phyloP scores from a whole-genome alignment of 2,329 filamentous ascomycete genomes.

The Paracamarosporium sp. region DNA sequence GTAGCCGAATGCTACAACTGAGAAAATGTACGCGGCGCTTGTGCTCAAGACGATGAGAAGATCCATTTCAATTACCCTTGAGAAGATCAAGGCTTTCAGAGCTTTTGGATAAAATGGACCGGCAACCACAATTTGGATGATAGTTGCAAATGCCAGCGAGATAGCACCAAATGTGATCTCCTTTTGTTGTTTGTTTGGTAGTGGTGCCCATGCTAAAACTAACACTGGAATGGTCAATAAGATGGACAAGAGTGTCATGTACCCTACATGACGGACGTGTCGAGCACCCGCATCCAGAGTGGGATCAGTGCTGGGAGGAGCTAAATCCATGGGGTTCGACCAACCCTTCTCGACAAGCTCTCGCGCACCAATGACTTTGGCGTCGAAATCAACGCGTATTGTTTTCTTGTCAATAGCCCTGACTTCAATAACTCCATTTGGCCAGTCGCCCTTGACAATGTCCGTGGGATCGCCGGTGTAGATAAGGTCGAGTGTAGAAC shows the following conservation, averaged over 20 bases:
- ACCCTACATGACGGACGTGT: slow-evolving; percentile 61
- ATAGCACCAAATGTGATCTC: slow-evolving; percentile 58
- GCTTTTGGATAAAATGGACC: slow-evolving; percentile 73
- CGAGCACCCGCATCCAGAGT: slow-evolving; percentile 58
- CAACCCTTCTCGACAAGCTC: slow-evolving; percentile 50
- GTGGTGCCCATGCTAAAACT: slow-evolving; percentile 71
- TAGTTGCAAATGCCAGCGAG: slow-evolving; percentile 69
- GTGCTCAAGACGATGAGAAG: slow-evolving; percentile 72
- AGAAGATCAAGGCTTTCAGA: slow-evolving; percentile 66
- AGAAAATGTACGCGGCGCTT: slow-evolving; percentile 70
- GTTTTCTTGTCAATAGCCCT: slow-evolving; percentile 21
- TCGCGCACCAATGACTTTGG: slow-evolving; percentile 57
- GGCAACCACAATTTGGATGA: slow-evolving; percentile 69
- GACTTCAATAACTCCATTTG: slow-evolving; percentile 28
- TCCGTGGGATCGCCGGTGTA: slow-evolving; percentile 13
- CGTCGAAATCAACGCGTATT: slow-evolving; percentile 55
- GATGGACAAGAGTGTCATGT: slow-evolving; percentile 42
- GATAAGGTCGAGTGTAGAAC: slow-evolving; percentile 30
- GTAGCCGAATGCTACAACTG: slow-evolving; percentile 56
- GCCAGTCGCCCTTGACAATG: slow-evolving; percentile 26
- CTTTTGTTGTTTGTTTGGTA: slow-evolving; percentile 50
- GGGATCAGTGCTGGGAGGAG: slow-evolving; percentile 54
- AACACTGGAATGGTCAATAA: slow-evolving; percentile 56
- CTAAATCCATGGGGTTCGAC: slow-evolving; percentile 46
- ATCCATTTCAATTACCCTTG: slow-evolving; percentile 71